These are phyloP conservation scores for Mortierella sp. DNA, from an alignment of 371 early-diverging fungal species.

Conservation along the genomic window DNA sequence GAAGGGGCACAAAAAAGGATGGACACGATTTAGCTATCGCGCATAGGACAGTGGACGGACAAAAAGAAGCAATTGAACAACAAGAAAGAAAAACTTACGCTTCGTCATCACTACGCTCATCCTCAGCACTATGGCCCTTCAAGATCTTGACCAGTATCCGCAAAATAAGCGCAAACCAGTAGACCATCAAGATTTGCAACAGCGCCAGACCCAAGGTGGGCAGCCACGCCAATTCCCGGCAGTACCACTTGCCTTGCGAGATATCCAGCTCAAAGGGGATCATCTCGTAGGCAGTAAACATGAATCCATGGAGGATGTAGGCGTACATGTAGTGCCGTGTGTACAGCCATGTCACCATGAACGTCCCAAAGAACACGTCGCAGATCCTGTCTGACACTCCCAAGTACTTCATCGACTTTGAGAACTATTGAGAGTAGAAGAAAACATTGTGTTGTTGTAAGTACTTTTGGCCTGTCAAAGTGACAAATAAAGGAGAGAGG, in stretches of 20 bases:
- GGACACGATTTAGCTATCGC: neutral
- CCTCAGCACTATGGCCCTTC: conserved; percentile 67
- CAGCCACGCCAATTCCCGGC: conserved; percentile 60
- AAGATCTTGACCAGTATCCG: conserved; percentile 72
- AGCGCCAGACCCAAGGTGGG: conserved; percentile 70
- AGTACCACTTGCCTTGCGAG: conserved; percentile 72
- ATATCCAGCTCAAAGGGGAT: conserved; percentile 72
- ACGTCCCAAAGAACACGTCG: conserved; percentile 71
- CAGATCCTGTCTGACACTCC: conserved; percentile 62
- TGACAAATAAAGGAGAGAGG: neutral
- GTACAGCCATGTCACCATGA: conserved; percentile 80
- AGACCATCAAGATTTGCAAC: conserved; percentile 66
- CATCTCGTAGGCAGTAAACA: conserved; percentile 66
- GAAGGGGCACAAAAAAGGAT: no score
- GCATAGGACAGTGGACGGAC: neutral
- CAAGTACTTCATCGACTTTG: conserved; percentile 73
- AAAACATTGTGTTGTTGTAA: neutral
- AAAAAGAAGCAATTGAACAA: neutral
- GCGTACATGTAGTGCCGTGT: conserved; percentile 77
- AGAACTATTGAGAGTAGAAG: conserved; percentile 63
- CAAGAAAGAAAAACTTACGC: conserved; percentile 17
- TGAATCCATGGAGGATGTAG: conserved; percentile 59
- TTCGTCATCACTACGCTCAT: conserved; percentile 78
- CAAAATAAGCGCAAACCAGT: conserved; percentile 76
- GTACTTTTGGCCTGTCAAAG: neutral